These are phyloP conservation scores for Mycena filopes DNA, from an alignment of 768 basidiomycete species.

Conservation along the genomic window DNA sequence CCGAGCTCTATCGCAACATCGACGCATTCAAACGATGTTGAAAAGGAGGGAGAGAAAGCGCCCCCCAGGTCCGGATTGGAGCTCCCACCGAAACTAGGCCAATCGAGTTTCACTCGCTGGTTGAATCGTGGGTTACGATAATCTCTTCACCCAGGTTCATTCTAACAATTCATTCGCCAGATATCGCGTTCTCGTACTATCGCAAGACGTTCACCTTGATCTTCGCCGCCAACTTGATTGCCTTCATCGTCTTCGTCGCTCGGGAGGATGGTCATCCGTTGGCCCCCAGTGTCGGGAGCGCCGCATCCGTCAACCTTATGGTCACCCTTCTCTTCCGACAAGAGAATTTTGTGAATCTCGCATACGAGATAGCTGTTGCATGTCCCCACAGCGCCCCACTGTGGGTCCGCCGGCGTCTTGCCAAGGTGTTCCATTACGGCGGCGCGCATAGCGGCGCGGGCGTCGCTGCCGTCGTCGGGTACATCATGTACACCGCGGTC, in stretches of 20 bases:
- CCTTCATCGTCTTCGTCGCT: slow-evolving; percentile 54
- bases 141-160: slow-evolving; percentile 4
- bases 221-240: slow-evolving; percentile 60
- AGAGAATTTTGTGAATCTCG: slow-evolving; percentile 64
- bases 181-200: slow-evolving; percentile 46
- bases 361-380: slow-evolving; percentile 57
- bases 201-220: slow-evolving; percentile 65
- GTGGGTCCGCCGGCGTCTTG: slow-evolving; percentile 56
- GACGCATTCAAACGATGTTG: slow-evolving; percentile 18
- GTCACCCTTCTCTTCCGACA: slow-evolving; percentile 55
- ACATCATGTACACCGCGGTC: slow-evolving; percentile 59
- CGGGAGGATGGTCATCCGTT: slow-evolving; percentile 46
- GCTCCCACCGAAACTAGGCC: slow-evolving; percentile 33
- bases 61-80: slow-evolving; percentile 7
- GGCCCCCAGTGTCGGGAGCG: slow-evolving; percentile 51
- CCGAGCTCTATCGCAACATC: slow-evolving; percentile 6
- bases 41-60: slow-evolving; percentile 5
- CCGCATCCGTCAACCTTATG: slow-evolving; percentile 56
- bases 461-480: slow-evolving; percentile 62
- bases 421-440: slow-evolving; percentile 65
- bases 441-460: slow-evolving; percentile 66
- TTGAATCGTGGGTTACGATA: slow-evolving; percentile 28
- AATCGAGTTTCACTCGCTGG: slow-evolving; percentile 29
- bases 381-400: slow-evolving; percentile 50
- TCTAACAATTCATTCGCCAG: slow-evolving; percentile 35